Base-by-base conservation (phyloP, 2,329 filamentous ascomycete genomes). In the Arthrobotrys iridis region DNA sequence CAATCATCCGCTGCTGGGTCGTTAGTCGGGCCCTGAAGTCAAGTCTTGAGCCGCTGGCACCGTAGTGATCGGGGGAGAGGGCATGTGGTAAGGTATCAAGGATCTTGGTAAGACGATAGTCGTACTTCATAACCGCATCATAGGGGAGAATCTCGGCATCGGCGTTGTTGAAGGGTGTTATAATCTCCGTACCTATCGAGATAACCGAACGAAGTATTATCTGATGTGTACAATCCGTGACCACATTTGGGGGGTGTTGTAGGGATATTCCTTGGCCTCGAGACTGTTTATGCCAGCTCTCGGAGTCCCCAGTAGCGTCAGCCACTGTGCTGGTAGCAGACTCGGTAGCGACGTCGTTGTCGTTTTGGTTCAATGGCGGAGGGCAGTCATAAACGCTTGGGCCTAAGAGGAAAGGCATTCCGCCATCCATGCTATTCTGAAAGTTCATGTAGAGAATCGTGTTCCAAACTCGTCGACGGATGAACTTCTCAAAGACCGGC, bases 381-480 rank as follows among this genome's bases (percentile, higher is more conserved):
- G 71, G 50, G 35, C 71, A 75, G 26, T 75, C 71, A 40, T 75
- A 75, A n/a, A 75, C 71, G 37, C 55, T 50, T 2, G 63, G 46
- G 2, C 41, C 22, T 15, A 75, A 40, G 15, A 75, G 71, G 33
- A 75, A 75, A 18, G 71, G 71, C 71, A 75, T 75, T 18, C 71
- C 71, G 1, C 55, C 71, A 43, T 75, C 71, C 71, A 75, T 75
- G 46, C 71, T 75, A 43, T 75, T 75, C 40, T 75, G 71, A 20
- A 75, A 75, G 20, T 75, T 75, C 71, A 75, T 75, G 40, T 75
- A 75, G 1, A 75, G 63, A 13, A 75, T 59, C 4, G 71, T 75
- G 11, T 68, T 75, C 71, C 71, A 75, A 4, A 75, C 37, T 20
- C 71, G 55, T 33, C 71, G 45, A 8, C 71, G 71, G 4, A 63